Evolutionary conservation across 2,329 filamentous ascomycete species (phyloP).

Genomic region (Colletotrichum magnum): DNA sequence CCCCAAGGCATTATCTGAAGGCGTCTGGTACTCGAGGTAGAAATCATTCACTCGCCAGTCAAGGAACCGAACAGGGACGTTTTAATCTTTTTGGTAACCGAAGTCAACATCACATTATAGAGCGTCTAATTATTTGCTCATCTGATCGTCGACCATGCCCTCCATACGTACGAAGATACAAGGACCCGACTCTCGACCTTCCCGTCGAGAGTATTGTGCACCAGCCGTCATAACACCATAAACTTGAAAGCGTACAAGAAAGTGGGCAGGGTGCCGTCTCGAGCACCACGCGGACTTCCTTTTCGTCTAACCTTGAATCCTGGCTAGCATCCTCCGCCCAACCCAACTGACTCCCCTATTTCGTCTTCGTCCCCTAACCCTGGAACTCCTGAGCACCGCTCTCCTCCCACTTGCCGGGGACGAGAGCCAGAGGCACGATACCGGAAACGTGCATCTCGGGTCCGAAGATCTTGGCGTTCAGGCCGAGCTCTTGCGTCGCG

Average conservation of each 20-base stretch:
- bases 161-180: conserved; percentile 42
- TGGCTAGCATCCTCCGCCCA: conserved; percentile 24
- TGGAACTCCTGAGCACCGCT: conserved; percentile 74
- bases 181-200: conserved; percentile 39
- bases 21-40: too few species aligned
- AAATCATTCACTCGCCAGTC: too few species aligned
- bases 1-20: too few species aligned
- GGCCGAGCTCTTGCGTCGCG: conserved; percentile 91
- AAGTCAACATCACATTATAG: conserved; percentile 43
- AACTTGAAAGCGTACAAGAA: conserved; percentile 42
- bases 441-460: conserved; percentile 96
- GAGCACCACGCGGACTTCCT: conserved; percentile 38
- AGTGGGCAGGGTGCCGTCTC: conserved; percentile 39
- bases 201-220: conserved; percentile 40
- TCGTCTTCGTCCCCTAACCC: conserved; percentile 54
- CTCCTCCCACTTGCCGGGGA: conserved; percentile 75
- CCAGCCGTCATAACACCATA: conserved; percentile 42
- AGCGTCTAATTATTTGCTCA: conserved; percentile 43
- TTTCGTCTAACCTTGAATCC: conserved; percentile 34
- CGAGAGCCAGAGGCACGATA: conserved; percentile 92
- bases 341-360: conserved; percentile 31
- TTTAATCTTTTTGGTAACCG: conserved; percentile 14
- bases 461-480: conserved; percentile 76
- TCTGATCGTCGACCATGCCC: conserved; percentile 42
- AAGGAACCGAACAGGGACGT: too few species aligned